Conservation (phyloP, 768 basidiomycete species). For the Dioszegia crocea region DNA sequence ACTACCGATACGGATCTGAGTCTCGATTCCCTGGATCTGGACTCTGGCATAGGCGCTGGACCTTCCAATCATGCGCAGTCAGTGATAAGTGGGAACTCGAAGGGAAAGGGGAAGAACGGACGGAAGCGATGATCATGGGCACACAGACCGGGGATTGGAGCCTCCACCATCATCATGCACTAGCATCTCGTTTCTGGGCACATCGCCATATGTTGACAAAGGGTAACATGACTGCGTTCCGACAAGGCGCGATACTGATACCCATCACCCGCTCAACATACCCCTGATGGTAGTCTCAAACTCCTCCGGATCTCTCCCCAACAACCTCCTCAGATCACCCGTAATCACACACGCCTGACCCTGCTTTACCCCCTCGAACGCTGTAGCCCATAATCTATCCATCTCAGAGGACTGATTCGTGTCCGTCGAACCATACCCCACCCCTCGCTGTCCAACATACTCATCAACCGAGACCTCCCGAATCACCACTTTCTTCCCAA, state of each 20-base stretch:
- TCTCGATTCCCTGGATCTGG: no score
- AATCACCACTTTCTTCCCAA: neutral
- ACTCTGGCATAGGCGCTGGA: neutral
- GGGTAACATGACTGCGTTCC: no score
- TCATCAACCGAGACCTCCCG: slow-evolving; percentile 7
- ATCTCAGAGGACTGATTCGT: neutral
- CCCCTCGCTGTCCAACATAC: neutral
- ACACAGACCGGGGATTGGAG: no score
- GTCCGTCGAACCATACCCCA: neutral
- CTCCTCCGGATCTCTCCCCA: slow-evolving; percentile 3
- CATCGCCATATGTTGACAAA: no score
- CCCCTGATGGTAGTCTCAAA: neutral
- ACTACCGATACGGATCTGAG: no score
- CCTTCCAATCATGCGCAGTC: neutral
- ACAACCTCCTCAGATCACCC: neutral
- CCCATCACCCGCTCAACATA: no score
- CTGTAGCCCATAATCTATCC: slow-evolving; percentile 2
- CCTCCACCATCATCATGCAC: no score
- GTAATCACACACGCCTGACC: neutral
- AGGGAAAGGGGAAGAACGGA: neutral
- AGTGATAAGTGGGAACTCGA: neutral
- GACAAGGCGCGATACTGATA: no score
- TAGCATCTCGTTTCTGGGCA: no score
- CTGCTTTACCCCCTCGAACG: neutral
- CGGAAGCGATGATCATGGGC: neutral